These are phyloP conservation scores for Vitellaria paradoxa DNA, from an alignment of 179 eudicot genomes.

Conservation along the genomic window DNA sequence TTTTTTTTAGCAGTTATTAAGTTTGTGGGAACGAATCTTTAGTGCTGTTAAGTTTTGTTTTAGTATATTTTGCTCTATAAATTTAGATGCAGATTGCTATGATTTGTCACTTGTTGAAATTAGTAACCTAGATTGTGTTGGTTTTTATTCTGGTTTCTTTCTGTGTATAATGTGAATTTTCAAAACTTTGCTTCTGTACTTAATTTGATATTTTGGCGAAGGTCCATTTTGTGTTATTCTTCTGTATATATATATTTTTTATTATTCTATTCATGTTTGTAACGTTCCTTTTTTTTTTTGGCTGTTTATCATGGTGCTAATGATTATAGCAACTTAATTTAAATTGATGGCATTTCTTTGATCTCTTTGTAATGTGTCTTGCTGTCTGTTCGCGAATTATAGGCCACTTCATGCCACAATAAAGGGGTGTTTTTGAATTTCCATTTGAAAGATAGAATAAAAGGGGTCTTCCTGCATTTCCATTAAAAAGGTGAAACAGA, in stretches of 20 bases:
- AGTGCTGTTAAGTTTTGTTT: background rate
- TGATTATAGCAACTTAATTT: background rate
- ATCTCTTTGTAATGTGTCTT: background rate
- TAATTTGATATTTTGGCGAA: background rate
- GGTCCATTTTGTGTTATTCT: background rate
- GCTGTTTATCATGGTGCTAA: background rate
- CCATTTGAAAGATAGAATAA: background rate
- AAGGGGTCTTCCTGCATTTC: too few relatives aligned
- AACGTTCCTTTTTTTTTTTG: background rate
- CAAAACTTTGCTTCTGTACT: background rate
- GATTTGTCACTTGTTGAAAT: constrained; percentile 12
- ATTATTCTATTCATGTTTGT: background rate
- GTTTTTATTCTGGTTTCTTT: background rate
- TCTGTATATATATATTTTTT: too few relatives aligned
- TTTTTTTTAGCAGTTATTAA: too few relatives aligned
- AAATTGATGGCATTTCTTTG: background rate
- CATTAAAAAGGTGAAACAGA: too few relatives aligned
- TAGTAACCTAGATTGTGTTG: background rate
- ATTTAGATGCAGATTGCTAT: background rate
- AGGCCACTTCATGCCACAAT: background rate
- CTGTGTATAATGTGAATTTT: background rate
- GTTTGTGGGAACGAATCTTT: too few relatives aligned
- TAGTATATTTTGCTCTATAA: background rate
- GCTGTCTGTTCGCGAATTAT: background rate
- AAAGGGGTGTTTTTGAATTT: background rate